phyloP scores from a whole-genome alignment of 2,329 filamentous ascomycete genomes.

The Exophiala sideris region DNA sequence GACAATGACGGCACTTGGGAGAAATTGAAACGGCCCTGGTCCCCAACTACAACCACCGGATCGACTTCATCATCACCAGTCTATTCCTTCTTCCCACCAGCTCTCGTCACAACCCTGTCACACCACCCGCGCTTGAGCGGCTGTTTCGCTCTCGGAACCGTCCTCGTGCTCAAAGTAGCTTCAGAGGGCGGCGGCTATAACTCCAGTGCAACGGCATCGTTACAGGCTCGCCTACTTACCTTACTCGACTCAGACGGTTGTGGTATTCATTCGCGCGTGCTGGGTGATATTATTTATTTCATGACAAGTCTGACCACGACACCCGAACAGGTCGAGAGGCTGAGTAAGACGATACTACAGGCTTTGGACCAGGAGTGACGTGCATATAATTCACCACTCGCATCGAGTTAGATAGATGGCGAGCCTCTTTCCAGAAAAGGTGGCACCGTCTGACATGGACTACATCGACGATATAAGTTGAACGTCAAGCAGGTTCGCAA shows the following conservation, averaged over 20 bases:
- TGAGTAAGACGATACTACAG: conserved; percentile 20
- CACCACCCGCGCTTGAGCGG: conserved; percentile 55
- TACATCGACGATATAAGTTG: too few relatives aligned
- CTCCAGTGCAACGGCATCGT: conserved; percentile 52
- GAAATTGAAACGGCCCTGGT: conserved; percentile 52
- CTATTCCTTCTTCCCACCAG: conserved; percentile 70
- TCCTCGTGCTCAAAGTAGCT: conserved; percentile 63
- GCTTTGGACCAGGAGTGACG: conserved; percentile 23
- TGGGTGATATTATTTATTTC: conserved; percentile 60
- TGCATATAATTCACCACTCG: neutral
- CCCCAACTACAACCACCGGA: neutral
- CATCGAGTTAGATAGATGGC: too few relatives aligned
- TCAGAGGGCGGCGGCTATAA: conserved; percentile 53
- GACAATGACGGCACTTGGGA: conserved; percentile 58
- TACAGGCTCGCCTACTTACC: conserved; percentile 50
- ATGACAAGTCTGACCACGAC: conserved; percentile 56
- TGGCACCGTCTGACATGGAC: too few relatives aligned
- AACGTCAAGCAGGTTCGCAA: too few relatives aligned
- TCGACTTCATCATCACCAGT: conserved; percentile 26
- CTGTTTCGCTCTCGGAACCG: conserved; percentile 70
- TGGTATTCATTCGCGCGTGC: conserved; percentile 56
- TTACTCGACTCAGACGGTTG: conserved; percentile 37
- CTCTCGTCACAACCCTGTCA: conserved; percentile 60
- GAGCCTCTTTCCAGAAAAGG: too few relatives aligned
- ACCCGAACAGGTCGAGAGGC: conserved; percentile 30